Evolutionary conservation across 305 asterid species (phyloP).

Genomic region (Ajuga reptans): DNA sequence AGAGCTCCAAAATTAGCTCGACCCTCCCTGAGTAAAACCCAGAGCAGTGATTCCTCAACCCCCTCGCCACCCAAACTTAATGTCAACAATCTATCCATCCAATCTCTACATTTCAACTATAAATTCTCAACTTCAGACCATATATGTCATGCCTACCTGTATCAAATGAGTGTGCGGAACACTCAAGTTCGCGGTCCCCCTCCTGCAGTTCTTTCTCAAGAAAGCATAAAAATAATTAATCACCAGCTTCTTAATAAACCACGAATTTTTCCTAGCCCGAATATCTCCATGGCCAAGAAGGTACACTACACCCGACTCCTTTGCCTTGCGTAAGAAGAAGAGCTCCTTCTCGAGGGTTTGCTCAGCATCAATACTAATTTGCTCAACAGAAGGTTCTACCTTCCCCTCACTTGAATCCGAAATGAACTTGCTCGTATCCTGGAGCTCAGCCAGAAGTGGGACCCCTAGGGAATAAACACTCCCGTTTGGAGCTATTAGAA

Average conservation of each 20-base stretch:
- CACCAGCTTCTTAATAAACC: conserved; percentile 92
- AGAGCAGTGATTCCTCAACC: neutral
- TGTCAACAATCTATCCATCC: neutral
- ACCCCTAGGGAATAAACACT: conserved; percentile 75
- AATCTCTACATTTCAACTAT: conserved; percentile 5
- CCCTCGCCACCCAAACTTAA: conserved; percentile 3
- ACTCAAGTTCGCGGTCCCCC: conserved; percentile 85
- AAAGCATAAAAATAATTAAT: conserved; percentile 88
- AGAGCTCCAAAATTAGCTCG: conserved; percentile 23
- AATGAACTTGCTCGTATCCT: conserved; percentile 43
- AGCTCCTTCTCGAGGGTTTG: conserved; percentile 91
- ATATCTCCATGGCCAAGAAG: conserved; percentile 97
- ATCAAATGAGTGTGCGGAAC: conserved; percentile 83
- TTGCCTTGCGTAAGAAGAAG: conserved; percentile 75
- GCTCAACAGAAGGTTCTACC: conserved; percentile 34
- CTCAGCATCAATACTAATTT: conserved; percentile 52
- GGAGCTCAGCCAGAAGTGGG: conserved; percentile 73
- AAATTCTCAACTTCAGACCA: conserved; percentile 51
- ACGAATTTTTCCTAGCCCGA: conserved; percentile 90
- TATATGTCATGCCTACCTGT: conserved; percentile 97
- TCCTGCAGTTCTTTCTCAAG: conserved; percentile 85
- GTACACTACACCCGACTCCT: conserved; percentile 88
- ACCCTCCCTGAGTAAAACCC: conserved; percentile 1
- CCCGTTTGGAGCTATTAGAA: conserved; percentile 81
- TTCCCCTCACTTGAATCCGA: conserved; percentile 45